Conservation (phyloP, 2,329 filamentous ascomycete genomes). For the Colletotrichum cereale region DNA sequence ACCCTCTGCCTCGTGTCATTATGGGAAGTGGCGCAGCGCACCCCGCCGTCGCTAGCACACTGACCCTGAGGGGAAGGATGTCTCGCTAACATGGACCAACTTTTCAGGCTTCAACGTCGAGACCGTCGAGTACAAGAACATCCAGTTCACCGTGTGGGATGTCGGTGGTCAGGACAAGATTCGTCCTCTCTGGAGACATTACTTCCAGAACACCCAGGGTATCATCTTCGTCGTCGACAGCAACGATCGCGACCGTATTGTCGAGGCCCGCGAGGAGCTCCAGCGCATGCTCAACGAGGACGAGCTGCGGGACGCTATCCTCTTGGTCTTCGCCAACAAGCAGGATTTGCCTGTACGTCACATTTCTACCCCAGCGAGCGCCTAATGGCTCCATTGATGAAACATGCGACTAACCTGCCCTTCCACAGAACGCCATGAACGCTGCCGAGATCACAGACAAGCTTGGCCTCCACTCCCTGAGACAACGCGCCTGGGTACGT, state of each 20-base stretch:
- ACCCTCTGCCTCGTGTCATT: background rate
- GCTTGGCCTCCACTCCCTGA: slow-evolving; percentile 98
- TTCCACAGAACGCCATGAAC: slow-evolving; percentile 93
- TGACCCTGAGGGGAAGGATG: slow-evolving; percentile 1
- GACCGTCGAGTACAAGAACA: slow-evolving; percentile 99
- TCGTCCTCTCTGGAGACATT: slow-evolving; percentile 98
- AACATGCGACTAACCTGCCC: slow-evolving; percentile 26
- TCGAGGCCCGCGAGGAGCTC: slow-evolving; percentile 95
- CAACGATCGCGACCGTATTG: slow-evolving; percentile 98
- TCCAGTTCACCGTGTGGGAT: slow-evolving; percentile 99
- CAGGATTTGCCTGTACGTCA: slow-evolving; percentile 96
- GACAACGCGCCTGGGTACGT: slow-evolving; percentile 98
- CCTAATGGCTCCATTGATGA: background rate
- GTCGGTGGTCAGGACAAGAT: slow-evolving; percentile 99
- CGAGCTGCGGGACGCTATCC: slow-evolving; percentile 95
- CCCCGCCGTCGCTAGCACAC: slow-evolving; percentile 12
- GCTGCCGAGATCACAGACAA: slow-evolving; percentile 99
- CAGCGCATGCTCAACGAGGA: slow-evolving; percentile 99
- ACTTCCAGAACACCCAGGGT: slow-evolving; percentile 99
- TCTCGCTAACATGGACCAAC: slow-evolving; percentile 43
- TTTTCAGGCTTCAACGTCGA: slow-evolving; percentile 95
- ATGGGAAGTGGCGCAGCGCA: slow-evolving; percentile 6
- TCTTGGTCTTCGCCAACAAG: slow-evolving; percentile 99
- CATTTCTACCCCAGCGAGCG: background rate
- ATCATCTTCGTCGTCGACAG: slow-evolving; percentile 99